These are phyloP conservation scores for Rhizopogon vulgaris DNA, from an alignment of 768 basidiomycete genomes.

Conservation along the genomic window DNA sequence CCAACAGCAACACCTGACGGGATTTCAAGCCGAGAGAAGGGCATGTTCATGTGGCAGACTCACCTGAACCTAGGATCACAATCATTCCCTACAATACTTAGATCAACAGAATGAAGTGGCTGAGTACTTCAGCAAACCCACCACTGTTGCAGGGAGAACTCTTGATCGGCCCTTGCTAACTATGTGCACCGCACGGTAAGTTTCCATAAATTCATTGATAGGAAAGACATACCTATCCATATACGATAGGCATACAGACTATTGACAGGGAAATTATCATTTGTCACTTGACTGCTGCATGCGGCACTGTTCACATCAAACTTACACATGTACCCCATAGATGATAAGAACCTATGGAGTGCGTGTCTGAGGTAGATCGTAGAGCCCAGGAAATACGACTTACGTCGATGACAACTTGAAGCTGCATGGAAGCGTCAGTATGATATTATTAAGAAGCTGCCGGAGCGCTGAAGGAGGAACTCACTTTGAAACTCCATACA, in stretches of 20 bases:
- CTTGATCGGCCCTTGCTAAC: not conserved
- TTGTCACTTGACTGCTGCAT: not conserved
- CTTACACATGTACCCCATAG: not conserved
- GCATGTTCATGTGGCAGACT: not conserved
- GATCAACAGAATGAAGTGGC: not conserved
- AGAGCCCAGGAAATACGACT: not conserved
- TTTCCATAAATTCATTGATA: not conserved
- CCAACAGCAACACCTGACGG: not conserved
- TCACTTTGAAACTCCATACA: slow-evolving; percentile 19
- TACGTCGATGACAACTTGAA: not conserved
- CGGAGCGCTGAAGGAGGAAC: not conserved
- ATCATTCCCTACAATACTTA: not conserved
- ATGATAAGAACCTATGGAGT: not conserved
- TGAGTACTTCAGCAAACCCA: not conserved
- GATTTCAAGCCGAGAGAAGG: not conserved
- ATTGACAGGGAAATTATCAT: not conserved
- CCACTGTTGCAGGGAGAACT: not conserved
- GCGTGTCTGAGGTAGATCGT: not conserved
- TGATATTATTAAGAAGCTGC: not conserved
- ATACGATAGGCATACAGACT: not conserved
- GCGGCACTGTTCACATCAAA: not conserved
- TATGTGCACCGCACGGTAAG: not conserved
- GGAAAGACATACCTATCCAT: not conserved
- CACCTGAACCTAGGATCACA: not conserved
- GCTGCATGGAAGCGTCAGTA: not conserved